Evolutionary conservation across 805 yeast species (phyloP), one percentile per base, ranked within the genome.

Genomic region (Saccharomycodes ludwigii): DNA sequence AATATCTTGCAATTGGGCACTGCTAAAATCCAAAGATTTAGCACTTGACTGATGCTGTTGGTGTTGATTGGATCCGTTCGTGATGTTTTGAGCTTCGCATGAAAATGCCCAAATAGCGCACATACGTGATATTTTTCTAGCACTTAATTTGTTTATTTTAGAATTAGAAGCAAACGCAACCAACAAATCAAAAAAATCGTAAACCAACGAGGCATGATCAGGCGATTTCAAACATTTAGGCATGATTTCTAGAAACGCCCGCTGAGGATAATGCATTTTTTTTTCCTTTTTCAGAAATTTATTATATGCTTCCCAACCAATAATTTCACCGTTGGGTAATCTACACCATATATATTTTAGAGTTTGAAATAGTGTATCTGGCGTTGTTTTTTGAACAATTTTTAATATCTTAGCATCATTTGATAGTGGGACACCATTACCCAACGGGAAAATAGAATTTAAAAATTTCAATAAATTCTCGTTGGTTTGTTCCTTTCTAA

Each of bases 81-180:
- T n/a, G n/a, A n/a, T 26, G 14, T 33, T 19, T 8, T 39, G 33
- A 1, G 30, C 24, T 3, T 40, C 33, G 12, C 42, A 45, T 30
- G 73, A 68, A 46, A 85, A 85, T 0, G 94, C 96, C 95, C 95
- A 85, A 16, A 82, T 57, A 6, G 88, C 86, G 24, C 88, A 77
- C 73, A 85, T 68, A 41, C 80, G 76, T 9, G 91, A 66, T 12
- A 85, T 66, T 47, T 82, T 83, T 29, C 85, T 65, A 1, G 91
- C 93, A 46, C 81, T 73, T 63, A 85, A 58, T 46, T 78, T 73
- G 46, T 84, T 83, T 25, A 73, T 71, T 43, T 74, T 78, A 3
- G 93, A 73, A 54, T 83, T 80, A 7, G 93, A 73, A 0, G 93
- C 75, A 25, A 85, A 56, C 8, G 84, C 67, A 8, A 83, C 80